Evolutionary conservation across 352 stramenopile species (phyloP).

Genomic region (Phytophthora macrochlamydospora): DNA sequence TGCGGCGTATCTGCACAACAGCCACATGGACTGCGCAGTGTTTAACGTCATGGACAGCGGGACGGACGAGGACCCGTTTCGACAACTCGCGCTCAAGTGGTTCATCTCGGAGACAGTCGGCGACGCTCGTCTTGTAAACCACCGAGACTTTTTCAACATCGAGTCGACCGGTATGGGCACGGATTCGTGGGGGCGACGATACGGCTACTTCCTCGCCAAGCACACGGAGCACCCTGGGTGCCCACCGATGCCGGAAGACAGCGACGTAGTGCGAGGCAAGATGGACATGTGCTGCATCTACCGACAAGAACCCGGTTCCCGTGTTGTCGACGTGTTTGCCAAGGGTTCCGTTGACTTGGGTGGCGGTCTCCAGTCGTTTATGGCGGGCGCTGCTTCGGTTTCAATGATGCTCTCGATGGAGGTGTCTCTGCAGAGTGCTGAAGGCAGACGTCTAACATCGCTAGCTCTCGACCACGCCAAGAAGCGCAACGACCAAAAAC

Average conservation of each 20-base stretch:
- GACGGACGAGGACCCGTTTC: constrained; percentile 48
- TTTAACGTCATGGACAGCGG: constrained; percentile 44
- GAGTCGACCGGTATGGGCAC: constrained; percentile 53
- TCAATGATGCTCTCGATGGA: constrained; percentile 37
- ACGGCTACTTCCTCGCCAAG: constrained; percentile 61
- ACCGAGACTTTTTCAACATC: constrained; percentile 68
- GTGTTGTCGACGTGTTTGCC: constrained; percentile 50
- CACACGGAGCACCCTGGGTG: constrained; percentile 38
- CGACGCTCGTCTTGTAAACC: constrained; percentile 51
- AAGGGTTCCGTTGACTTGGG: constrained; percentile 50
- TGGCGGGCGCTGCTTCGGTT: constrained; percentile 21
- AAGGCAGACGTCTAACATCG: constrained; percentile 37
- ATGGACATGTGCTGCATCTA: constrained; percentile 70
- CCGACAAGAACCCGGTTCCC: constrained; percentile 39
- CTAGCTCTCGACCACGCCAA: constrained; percentile 24
- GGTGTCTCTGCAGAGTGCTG: constrained; percentile 29
- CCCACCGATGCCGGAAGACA: constrained; percentile 39
- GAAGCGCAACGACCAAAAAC: constrained; percentile 5
- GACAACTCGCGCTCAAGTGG: constrained; percentile 58
- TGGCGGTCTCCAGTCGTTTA: constrained; percentile 32
- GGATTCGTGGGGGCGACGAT: constrained; percentile 39
- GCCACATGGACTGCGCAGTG: constrained; percentile 50
- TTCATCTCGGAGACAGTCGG: constrained; percentile 40
- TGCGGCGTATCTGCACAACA: constrained; percentile 34
- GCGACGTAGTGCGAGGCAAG: constrained; percentile 46